Evolutionary conservation across 139 green algal genomes (phyloP).

Genomic region (Ettlia oleoabundans): DNA sequence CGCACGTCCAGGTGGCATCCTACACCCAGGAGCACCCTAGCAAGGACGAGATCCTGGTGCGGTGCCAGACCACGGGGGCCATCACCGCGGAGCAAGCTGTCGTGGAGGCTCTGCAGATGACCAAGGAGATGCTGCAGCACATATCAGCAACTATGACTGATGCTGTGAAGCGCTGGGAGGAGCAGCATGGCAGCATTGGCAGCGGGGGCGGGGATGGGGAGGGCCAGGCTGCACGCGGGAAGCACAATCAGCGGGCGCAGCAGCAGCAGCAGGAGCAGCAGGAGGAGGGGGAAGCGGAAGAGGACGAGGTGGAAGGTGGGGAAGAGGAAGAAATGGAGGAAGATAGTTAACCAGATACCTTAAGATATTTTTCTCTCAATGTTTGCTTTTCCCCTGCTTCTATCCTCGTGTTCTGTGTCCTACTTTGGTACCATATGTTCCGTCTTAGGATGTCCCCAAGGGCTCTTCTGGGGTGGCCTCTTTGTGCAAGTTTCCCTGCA

Average conservation of each 20-base stretch:
- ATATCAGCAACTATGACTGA: conserved; percentile 23
- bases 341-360: not conserved
- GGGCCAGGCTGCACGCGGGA: not conserved
- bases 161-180: conserved; percentile 4
- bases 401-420: too few relatives aligned
- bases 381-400: too few relatives aligned
- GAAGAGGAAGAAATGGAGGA: not conserved
- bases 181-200: not conserved
- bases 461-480: too few relatives aligned
- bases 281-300: not conserved
- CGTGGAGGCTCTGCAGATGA: conserved; percentile 39
- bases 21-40: conserved; percentile 50
- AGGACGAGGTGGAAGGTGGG: not conserved
- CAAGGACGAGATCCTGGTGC: conserved; percentile 40
- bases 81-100: conserved; percentile 41
- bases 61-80: conserved; percentile 37
- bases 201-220: not conserved
- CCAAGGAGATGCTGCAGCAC: conserved; percentile 35
- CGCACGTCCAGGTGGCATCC: conserved; percentile 40
- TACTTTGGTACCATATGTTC: too few relatives aligned
- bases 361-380: too few relatives aligned
- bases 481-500: too few relatives aligned
- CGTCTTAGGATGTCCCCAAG: too few relatives aligned
- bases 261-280: conserved; percentile 12
- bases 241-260: not conserved